These are phyloP conservation scores for Colletotrichum aenigma DNA, from an alignment of 2,329 filamentous ascomycete genomes.

Conservation along the genomic window DNA sequence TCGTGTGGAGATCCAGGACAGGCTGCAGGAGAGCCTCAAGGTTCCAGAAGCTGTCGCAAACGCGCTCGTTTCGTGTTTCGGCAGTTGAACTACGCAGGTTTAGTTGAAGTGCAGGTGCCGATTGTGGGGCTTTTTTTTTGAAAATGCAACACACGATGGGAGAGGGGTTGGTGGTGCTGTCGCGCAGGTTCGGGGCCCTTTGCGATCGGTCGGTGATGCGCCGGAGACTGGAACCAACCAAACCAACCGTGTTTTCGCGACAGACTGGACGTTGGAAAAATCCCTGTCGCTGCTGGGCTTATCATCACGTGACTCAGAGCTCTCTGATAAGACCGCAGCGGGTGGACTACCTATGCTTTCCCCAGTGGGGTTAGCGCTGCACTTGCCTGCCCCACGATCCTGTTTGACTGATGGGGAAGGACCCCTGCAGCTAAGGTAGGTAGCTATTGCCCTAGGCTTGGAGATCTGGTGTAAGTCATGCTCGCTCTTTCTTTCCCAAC, in stretches of 20 bases:
- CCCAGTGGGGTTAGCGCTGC: not conserved
- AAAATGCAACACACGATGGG: not conserved
- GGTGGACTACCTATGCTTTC: not conserved
- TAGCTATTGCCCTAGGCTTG: not conserved
- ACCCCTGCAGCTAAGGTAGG: not conserved
- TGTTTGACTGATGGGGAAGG: not conserved
- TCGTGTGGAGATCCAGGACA: not conserved
- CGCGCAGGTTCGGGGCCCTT: slow-evolving; percentile 11
- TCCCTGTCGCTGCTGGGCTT: not conserved
- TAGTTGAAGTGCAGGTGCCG: not conserved
- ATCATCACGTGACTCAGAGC: not conserved
- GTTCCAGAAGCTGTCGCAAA: not conserved
- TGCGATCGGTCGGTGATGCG: slow-evolving; percentile 15
- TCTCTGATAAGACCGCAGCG: not conserved
- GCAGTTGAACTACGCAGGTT: not conserved
- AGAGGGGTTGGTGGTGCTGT: not conserved
- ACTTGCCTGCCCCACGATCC: not conserved
- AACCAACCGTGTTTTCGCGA: slow-evolving; percentile 19
- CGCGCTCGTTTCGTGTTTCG: not conserved
- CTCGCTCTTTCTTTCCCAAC: not conserved
- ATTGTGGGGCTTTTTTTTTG: not conserved
- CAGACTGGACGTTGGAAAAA: slow-evolving; percentile 8
- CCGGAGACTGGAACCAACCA: not conserved
- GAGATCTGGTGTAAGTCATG: not conserved
- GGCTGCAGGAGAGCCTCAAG: not conserved